A percentile compares a stretch with the other conserved stretches of the same genome.
Evolutionary conservation across 2,329 filamentous ascomycete genomes (phyloP).

Genomic region (Xylaria sp.): DNA sequence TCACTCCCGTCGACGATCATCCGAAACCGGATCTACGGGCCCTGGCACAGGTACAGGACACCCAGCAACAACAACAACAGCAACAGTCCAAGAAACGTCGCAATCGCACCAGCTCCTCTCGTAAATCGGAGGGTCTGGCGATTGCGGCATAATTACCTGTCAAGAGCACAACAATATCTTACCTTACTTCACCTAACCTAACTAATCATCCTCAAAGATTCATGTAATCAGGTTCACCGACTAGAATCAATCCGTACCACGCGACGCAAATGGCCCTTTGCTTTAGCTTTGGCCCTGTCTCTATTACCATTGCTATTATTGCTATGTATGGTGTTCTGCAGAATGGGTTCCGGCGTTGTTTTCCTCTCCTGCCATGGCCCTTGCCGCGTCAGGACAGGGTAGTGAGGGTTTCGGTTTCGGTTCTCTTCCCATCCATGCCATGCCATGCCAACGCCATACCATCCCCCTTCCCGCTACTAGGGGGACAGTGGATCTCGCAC

Average conservation of each 20-base stretch:
- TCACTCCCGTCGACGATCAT: slow-evolving; percentile 43
- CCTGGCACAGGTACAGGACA: background rate
- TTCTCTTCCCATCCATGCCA: background rate
- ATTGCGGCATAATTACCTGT: slow-evolving; percentile 15
- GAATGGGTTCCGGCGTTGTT: slow-evolving; percentile 16
- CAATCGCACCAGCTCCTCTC: slow-evolving; percentile 30
- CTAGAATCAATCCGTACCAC: background rate
- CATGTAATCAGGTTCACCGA: slow-evolving; percentile 3
- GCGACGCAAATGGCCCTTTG: background rate
- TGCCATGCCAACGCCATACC: background rate
- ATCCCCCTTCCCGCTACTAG: background rate
- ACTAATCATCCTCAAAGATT: background rate
- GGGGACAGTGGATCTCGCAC: background rate
- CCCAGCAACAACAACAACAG: slow-evolving; percentile 6
- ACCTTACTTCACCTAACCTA: background rate
- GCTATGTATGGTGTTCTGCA: slow-evolving; percentile 29
- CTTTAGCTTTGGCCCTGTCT: background rate
- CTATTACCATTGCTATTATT: background rate
- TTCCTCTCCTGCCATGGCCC: background rate
- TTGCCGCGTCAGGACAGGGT: slow-evolving; percentile 19
- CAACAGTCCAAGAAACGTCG: slow-evolving; percentile 19
- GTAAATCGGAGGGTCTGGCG: slow-evolving; percentile 22
- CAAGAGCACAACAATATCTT: background rate
- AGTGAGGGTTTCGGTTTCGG: slow-evolving; percentile 1
- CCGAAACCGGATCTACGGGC: background rate